A percentile compares a stretch with the other conserved stretches of the same genome.
Conservation (phyloP, 2,329 filamentous ascomycete genomes). For the Sporothrix luriei region DNA sequence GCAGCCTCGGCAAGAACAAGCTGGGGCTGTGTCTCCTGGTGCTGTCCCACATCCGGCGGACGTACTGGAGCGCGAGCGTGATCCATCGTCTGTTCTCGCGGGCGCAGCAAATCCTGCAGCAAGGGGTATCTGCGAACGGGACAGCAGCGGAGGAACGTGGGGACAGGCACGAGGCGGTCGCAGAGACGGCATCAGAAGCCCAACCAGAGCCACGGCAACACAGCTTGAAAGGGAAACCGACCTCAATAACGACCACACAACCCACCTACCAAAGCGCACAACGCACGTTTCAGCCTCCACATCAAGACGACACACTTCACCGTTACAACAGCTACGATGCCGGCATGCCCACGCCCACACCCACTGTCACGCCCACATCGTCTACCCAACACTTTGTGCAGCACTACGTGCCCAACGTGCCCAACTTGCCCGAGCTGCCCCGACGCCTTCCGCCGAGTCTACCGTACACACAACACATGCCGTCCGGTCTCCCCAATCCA, state of each 20-base stretch:
- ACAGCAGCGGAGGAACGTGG: background rate
- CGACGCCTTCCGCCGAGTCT: background rate
- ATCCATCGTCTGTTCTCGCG: slow-evolving; percentile 21
- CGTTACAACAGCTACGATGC: background rate
- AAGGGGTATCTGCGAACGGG: background rate
- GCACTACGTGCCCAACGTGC: background rate
- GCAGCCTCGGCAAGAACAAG: slow-evolving; percentile 24
- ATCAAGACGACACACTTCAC: background rate
- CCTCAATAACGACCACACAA: background rate
- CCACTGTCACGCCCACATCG: background rate
- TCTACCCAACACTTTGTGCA: background rate
- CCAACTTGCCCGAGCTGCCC: no score
- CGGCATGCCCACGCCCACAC: slow-evolving; percentile 3
- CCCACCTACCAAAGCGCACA: background rate
- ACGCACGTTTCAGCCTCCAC: background rate
- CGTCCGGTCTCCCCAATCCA: background rate
- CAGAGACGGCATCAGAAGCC: no score
- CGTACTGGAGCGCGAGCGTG: slow-evolving; percentile 22
- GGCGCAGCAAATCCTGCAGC: slow-evolving; percentile 14
- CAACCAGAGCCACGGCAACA: background rate
- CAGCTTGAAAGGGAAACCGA: background rate
- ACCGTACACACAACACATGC: background rate
- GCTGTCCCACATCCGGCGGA: slow-evolving; percentile 20
- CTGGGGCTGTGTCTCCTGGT: slow-evolving; percentile 21
- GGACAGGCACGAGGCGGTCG: background rate